Evolutionary conservation across 306 rosid genomes (phyloP).

Genomic region (Biancaea sappan): DNA sequence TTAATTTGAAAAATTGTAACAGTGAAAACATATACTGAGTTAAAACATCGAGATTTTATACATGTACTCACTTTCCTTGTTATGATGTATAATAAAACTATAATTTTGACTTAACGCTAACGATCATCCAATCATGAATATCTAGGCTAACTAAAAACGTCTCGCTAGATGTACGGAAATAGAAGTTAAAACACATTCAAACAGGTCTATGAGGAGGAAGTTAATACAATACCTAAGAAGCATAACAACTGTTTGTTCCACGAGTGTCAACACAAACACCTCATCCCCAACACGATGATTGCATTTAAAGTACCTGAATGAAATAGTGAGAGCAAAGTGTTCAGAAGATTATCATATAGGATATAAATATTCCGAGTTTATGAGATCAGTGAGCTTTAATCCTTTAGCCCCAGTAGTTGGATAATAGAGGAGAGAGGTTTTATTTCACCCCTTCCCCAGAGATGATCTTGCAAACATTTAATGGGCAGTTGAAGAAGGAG

Average conservation of each 20-base stretch:
- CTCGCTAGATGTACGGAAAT: too few species aligned
- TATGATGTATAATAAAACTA: too few species aligned
- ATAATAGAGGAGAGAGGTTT: neutral
- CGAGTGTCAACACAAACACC: neutral
- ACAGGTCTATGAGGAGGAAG: too few species aligned
- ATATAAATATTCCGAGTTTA: neutral
- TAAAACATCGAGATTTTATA: neutral
- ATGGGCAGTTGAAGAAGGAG: constrained; percentile 42
- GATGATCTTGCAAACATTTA: constrained; percentile 21
- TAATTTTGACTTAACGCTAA: neutral
- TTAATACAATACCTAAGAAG: too few species aligned
- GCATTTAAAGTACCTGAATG: neutral
- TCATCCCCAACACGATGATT: neutral
- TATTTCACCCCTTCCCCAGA: neutral
- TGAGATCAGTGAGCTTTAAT: neutral
- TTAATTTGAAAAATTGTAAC: neutral
- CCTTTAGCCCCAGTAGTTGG: neutral
- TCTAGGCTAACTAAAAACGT: too few species aligned
- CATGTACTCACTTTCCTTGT: neutral
- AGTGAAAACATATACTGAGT: neutral
- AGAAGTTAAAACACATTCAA: too few species aligned
- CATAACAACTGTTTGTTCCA: neutral
- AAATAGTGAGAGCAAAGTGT: neutral
- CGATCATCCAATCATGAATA: neutral
- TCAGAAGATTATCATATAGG: neutral